Base-by-base conservation (phyloP, 1,284 basidiomycete species). In the Naganishia sp. region DNA sequence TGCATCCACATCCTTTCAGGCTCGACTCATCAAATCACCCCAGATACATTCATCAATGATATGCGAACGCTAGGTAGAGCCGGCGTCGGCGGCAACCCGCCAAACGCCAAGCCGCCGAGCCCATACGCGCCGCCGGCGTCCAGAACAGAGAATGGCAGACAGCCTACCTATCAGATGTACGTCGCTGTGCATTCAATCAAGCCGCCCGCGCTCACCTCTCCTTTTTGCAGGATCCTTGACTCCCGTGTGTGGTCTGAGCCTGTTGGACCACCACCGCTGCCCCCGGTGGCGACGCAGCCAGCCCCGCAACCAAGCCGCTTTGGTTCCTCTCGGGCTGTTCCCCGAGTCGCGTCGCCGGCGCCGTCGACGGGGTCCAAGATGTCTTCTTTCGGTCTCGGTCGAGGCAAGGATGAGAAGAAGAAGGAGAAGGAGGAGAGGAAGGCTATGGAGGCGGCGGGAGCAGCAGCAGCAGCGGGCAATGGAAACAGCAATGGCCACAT, bases 21-120 rank as follows among this genome's bases (percentile, higher is more conserved):
- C 36, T 95, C 94, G 13, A 94, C 94, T 9, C 92, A 98, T 77
- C 83, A 87, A 9, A 78, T 89, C 69, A 94, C 92, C 0, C 95
- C 96, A 0, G 86, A 87, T 54, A 81, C 85, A 36, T 97, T 96
- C 76, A 82, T 96, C 60, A 88, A 90, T 67, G 91, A 94, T 74
- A 82, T 98, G 67, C 90, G 90, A 75, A 86, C 88, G 18, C 83
- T 97, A 23, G 91, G 86, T 82, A 60, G 92, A 88, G 59, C 86
- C 84, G 67, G 92, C 85, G 69, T 94, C 86, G 63, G 85, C 81
- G 74, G 85, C 83, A 66, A 78, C 57, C 78, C 87, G 43, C 92
- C 92, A 0, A 89, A 90, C 70, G 90, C 84, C n/a, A 84, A 87
- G 28, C 77, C 80, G 39, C 81, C 78, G 55, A 82, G 79, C 68